A percentile compares a stretch with the other conserved stretches of the same genome.
Conservation (phyloP, 371 early-diverging fungal genomes). For the Mucor saturninus region DNA sequence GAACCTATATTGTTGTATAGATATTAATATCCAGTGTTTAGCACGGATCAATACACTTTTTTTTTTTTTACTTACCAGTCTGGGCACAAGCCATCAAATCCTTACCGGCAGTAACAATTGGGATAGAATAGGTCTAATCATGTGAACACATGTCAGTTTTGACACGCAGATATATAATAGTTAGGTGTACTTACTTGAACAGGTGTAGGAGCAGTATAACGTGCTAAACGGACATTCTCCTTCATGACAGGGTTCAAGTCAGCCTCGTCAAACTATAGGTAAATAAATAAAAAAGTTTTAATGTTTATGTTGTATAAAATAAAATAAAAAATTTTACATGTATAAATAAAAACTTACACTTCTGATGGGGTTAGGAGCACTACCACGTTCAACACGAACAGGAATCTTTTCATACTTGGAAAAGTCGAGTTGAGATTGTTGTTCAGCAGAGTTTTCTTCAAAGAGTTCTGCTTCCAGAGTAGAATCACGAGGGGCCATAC, state of each 20-base stretch:
- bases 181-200: conserved; percentile 55
- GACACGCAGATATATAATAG: neutral
- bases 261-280: conserved; percentile 54
- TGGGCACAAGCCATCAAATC: conserved; percentile 84
- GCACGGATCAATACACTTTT: neutral
- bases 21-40: neutral
- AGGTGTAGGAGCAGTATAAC: conserved; percentile 71
- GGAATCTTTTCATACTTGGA: conserved; percentile 62
- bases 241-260: conserved; percentile 53
- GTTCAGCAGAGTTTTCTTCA: conserved; percentile 43
- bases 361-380: conserved; percentile 44
- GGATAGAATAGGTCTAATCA: conserved; percentile 66
- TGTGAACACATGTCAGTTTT: neutral
- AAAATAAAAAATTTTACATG: neutral
- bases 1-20: conserved; percentile 35
- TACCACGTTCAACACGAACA: conserved; percentile 58
- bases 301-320: neutral
- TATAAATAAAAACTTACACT: conserved; percentile 25
- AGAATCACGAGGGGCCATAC: conserved; percentile 50
- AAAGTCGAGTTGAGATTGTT: conserved; percentile 62
- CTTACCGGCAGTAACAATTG: conserved; percentile 65
- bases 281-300: conserved; percentile 33
- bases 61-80: conserved; percentile 57
- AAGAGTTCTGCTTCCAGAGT: conserved; percentile 60
- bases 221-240: conserved; percentile 60